Percentiles rank a stretch among this genome's conserved stretches.
Evolutionary conservation across 352 stramenopile species (phyloP).

Genomic region (Pythium angustatum): DNA sequence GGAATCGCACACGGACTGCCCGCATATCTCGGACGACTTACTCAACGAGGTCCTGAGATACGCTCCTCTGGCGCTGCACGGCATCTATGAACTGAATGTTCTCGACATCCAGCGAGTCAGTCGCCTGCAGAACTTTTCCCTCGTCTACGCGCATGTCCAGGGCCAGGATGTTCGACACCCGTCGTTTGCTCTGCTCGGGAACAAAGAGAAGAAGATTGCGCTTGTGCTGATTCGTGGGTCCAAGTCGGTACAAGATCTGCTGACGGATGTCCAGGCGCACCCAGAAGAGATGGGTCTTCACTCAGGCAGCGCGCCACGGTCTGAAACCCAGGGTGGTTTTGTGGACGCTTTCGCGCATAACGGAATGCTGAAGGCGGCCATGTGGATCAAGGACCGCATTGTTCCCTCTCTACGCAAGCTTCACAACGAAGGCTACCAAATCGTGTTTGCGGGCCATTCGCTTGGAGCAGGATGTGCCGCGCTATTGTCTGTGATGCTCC

Average conservation of each 20-base stretch:
- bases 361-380: conserved; percentile 82
- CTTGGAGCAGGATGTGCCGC: conserved; percentile 76
- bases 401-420: conserved; percentile 72
- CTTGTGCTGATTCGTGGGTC: conserved; percentile 81
- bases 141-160: conserved; percentile 85
- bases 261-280: conserved; percentile 85
- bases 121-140: conserved; percentile 69
- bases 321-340: conserved; percentile 63
- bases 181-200: conserved; percentile 77
- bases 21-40: conserved; percentile 66
- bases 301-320: conserved; percentile 35
- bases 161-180: conserved; percentile 78
- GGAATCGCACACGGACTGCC: conserved; percentile 54
- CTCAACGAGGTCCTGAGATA: conserved; percentile 73
- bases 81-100: conserved; percentile 84
- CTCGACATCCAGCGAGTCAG: conserved; percentile 85
- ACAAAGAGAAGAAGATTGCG: conserved; percentile 78
- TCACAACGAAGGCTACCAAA: conserved; percentile 75
- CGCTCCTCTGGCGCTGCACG: conserved; percentile 75
- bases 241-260: conserved; percentile 84
- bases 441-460: conserved; percentile 82
- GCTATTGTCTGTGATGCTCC: conserved; percentile 81
- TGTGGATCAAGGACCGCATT: conserved; percentile 88
- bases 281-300: conserved; percentile 70
- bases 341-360: conserved; percentile 87